Evolutionary conservation across 108 stramenopile genomes (phyloP).

Genomic region (Pseudonitzschia delicatissima): DNA sequence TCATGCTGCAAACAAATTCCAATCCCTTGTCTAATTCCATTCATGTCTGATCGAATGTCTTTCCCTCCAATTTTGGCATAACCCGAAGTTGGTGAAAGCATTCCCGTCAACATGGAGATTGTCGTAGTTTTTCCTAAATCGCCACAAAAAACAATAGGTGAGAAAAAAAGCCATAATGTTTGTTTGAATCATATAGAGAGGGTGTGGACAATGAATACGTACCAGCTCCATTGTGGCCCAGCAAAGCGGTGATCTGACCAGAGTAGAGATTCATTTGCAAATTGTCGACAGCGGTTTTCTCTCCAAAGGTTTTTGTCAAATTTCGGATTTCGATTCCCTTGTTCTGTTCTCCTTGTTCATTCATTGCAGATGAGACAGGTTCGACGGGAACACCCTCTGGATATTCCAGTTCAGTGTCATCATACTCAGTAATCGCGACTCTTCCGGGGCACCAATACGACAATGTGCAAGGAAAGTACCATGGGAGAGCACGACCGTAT

Average conservation of each 20-base stretch:
- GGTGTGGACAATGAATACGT: neutral
- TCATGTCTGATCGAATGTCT: constrained; percentile 69
- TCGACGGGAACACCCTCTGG: constrained; percentile 48
- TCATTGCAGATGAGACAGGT: constrained; percentile 49
- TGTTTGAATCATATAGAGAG: neutral
- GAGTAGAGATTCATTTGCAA: constrained; percentile 86
- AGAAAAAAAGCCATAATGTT: neutral
- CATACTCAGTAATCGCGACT: neutral
- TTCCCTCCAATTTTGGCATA: constrained; percentile 76
- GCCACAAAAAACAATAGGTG: neutral
- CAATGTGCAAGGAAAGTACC: constrained; percentile 73
- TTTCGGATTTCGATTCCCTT: constrained; percentile 63
- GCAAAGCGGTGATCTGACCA: constrained; percentile 88
- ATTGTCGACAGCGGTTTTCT: constrained; percentile 88
- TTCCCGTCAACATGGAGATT: constrained; percentile 92
- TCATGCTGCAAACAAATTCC: constrained; percentile 95
- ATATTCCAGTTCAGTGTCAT: constrained; percentile 18
- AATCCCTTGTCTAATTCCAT: constrained; percentile 59
- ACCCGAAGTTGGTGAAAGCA: constrained; percentile 85
- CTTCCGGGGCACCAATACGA: constrained; percentile 69
- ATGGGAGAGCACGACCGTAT: constrained; percentile 78
- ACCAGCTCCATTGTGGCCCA: constrained; percentile 89
- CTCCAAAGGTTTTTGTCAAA: constrained; percentile 80
- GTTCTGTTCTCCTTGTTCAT: constrained; percentile 38
- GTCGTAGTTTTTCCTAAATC: constrained; percentile 45